Evolutionary conservation across 768 basidiomycete species (phyloP).

Genomic region (Psilocybe sp.): DNA sequence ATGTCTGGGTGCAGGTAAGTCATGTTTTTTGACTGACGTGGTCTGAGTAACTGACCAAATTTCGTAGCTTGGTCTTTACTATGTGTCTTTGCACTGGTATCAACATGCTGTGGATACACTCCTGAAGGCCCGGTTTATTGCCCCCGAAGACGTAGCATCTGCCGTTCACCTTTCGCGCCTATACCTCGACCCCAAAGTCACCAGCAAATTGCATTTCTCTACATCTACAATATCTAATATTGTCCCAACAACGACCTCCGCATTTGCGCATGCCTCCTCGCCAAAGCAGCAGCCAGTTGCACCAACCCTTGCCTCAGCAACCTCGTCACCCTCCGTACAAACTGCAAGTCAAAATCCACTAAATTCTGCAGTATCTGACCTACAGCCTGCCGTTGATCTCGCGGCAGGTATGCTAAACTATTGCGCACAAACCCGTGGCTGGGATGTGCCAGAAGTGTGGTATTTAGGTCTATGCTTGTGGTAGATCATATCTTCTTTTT

Average conservation of each 20-base stretch:
- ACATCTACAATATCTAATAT: background rate
- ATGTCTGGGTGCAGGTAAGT: constrained; percentile 92
- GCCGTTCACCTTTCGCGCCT: constrained; percentile 75
- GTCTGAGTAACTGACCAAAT: background rate
- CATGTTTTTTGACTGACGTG: background rate
- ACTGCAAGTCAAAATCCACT: background rate
- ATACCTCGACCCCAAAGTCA: constrained; percentile 48
- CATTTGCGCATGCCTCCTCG: background rate
- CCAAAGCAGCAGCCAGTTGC: constrained; percentile 1
- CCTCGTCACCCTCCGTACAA: constrained; percentile 13
- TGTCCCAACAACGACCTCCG: background rate
- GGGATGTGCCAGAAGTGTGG: constrained; percentile 96
- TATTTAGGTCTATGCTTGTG: constrained; percentile 74
- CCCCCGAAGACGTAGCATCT: constrained; percentile 75
- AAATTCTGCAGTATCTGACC: background rate
- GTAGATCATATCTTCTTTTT: too few relatives aligned
- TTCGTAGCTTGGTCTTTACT: constrained; percentile 74
- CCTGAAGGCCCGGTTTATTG: constrained; percentile 85
- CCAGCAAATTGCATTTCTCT: constrained; percentile 12
- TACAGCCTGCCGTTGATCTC: constrained; percentile 59
- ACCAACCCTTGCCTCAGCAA: constrained; percentile 1
- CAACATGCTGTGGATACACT: constrained; percentile 72
- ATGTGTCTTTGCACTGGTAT: constrained; percentile 54
- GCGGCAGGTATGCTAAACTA: constrained; percentile 79
- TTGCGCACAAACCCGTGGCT: constrained; percentile 75